These are phyloP conservation scores for Phytophthora sp. DNA, from an alignment of 352 stramenopile species.

Conservation along the genomic window DNA sequence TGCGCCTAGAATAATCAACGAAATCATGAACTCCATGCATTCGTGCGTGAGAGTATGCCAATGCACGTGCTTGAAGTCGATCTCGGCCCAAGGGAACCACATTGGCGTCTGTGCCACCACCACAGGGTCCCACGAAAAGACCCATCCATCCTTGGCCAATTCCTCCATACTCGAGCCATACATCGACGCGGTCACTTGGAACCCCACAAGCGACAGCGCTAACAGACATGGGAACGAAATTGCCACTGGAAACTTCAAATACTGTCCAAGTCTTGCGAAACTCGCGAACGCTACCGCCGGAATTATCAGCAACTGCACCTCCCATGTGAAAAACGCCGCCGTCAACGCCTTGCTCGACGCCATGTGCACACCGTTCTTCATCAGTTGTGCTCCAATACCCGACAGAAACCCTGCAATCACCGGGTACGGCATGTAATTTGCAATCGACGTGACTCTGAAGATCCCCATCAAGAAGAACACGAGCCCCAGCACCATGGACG, in stretches of 20 bases:
- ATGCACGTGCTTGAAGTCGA: slow-evolving; percentile 63
- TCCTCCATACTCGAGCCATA: slow-evolving; percentile 44
- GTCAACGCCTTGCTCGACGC: slow-evolving; percentile 63
- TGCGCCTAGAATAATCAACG: slow-evolving; percentile 73
- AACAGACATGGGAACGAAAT: slow-evolving; percentile 79
- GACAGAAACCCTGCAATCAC: slow-evolving; percentile 85
- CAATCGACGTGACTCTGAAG: slow-evolving; percentile 76
- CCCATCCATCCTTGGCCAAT: slow-evolving; percentile 44
- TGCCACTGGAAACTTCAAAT: slow-evolving; percentile 66
- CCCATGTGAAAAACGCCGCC: slow-evolving; percentile 55
- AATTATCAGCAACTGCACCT: slow-evolving; percentile 60
- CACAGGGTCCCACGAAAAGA: slow-evolving; percentile 70
- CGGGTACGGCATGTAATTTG: slow-evolving; percentile 87
- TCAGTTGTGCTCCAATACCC: slow-evolving; percentile 76
- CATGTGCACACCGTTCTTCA: slow-evolving; percentile 86
- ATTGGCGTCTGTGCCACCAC: slow-evolving; percentile 75
- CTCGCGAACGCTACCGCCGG: slow-evolving; percentile 66
- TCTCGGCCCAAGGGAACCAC: slow-evolving; percentile 80
- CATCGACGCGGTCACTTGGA: slow-evolving; percentile 51
- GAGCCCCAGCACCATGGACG: slow-evolving; percentile 63
- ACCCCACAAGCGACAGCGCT: slow-evolving; percentile 60
- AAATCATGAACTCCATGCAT: slow-evolving; percentile 68
- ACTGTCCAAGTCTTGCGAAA: slow-evolving; percentile 60
- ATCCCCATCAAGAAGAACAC: slow-evolving; percentile 77
- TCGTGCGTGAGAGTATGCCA: slow-evolving; percentile 67